Evolutionary conservation across 1,284 basidiomycete genomes (phyloP), one percentile per base, ranked within the genome.

Genomic region (Ceraceosorus bombacis): DNA sequence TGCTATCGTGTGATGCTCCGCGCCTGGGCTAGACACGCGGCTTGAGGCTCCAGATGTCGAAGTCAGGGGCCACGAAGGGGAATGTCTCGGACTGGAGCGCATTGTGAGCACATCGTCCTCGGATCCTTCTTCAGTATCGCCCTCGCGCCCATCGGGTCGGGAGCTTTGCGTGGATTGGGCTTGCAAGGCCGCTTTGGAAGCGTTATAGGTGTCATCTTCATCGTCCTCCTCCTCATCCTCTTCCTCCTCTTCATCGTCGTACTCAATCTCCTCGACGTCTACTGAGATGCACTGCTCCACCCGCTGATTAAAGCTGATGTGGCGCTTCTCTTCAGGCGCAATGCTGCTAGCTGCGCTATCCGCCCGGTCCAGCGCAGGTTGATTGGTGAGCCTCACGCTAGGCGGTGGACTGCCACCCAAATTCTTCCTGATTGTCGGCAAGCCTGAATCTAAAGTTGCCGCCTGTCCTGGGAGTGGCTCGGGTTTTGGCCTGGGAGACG

Each of bases 211-310:
- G n/a, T 86, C 84, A 17, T 85, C 82, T 37, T 81, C 80, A 49
- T 80, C 78, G n/a, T 82, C 83, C 51, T 81, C 80, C 38, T 80
- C 80, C 43, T 79, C 80, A 17, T 80, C 80, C 40, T 79, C 52
- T 13, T 57, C 73, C 50, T 78, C 62, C 65, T 73, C 67, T 78
- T 55, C 83, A 78, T 43, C 78, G 40, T 60, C 54, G 41, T 51
- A 41, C 36, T 68, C 66, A 15, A 69, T 63, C 40, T 75, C 80
- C 54, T 67, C 68, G 36, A 70, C 64, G 51, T 84, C 82, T 73
- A 98, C 87, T n/a, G 94, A 89, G 66, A 98, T 94, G 76, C 86
- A 92, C 78, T 97, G 95, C 79, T 97, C 90, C 46, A 98, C 94
- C 73, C 93, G 94, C 0, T 92, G 94, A 79, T 97, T 97, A 83